These are phyloP conservation scores for Osmozyma mogii DNA, from an alignment of 805 yeast species.

Conservation along the genomic window DNA sequence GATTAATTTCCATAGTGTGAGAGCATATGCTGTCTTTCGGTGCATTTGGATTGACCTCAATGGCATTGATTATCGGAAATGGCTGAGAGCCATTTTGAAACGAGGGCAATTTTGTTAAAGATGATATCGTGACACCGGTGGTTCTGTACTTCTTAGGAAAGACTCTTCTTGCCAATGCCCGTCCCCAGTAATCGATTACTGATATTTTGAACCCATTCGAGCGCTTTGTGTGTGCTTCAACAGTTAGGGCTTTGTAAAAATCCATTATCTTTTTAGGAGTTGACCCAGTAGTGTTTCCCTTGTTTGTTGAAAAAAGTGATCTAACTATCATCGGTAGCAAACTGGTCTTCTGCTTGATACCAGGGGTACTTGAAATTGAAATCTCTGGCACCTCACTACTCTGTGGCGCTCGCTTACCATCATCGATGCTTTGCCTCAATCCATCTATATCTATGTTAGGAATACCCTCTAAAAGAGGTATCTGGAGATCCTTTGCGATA, in stretches of 20 bases:
- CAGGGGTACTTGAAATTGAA: background rate
- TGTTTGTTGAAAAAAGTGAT: conserved; percentile 6
- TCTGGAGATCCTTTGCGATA: conserved; percentile 35
- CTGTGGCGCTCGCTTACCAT: background rate
- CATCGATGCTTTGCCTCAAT: conserved; percentile 1
- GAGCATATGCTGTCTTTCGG: conserved; percentile 26
- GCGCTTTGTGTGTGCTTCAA: conserved; percentile 46
- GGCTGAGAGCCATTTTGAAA: conserved; percentile 36
- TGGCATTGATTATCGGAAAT: conserved; percentile 40
- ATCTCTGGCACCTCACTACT: conserved; percentile 1
- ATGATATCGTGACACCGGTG: conserved; percentile 32
- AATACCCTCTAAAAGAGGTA: conserved; percentile 47
- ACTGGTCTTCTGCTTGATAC: conserved; percentile 1
- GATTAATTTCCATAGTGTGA: conserved; percentile 50
- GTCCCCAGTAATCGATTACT: conserved; percentile 64
- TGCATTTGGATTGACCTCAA: conserved; percentile 30
- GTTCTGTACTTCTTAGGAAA: conserved; percentile 29
- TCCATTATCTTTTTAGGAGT: conserved; percentile 21
- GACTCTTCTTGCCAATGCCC: conserved; percentile 45
- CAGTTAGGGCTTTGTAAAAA: conserved; percentile 47
- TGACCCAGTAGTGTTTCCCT: background rate
- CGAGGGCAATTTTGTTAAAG: conserved; percentile 23
- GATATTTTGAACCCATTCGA: conserved; percentile 47
- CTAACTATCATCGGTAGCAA: background rate
- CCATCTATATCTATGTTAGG: conserved; percentile 40